Base-by-base conservation (phyloP, 2,329 filamentous ascomycete genomes). In the Mycosphaerella arachidis region DNA sequence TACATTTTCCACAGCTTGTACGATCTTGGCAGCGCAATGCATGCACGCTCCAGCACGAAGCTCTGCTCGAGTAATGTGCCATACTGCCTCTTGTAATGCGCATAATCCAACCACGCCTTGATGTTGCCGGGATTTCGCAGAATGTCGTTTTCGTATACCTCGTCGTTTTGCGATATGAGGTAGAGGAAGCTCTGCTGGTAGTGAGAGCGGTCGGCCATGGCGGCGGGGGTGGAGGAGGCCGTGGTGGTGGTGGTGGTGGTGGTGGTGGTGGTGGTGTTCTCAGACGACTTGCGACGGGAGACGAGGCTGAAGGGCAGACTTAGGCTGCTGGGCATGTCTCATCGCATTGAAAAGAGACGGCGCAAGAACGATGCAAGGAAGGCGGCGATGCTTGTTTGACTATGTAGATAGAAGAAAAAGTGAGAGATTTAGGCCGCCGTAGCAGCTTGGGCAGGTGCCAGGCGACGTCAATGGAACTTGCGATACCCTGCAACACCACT, bases 1-100 rank as follows among this genome's bases (percentile, higher is more conserved):
- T 97, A 99, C 85, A 96, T 86, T 78, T 96, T 97, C 94, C 94
- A 99, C 53, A 99, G 82, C 79, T 99, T 99, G 80, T 96, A 99
- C 30, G 93, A 97, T 67, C 94, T 86, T 53, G 94, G 94, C 50
- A 99, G 83, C 70, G 95, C 89, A 64, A 85, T 82, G 75, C 93
- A 97, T 59, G 94, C 93, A 71, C 94, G 86, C 77, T 97, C 94
- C 79, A 97, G 89, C 40, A 88, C 84, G 72, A 88, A 89, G 55
- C 92, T 90, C 77, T 96, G 93, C 78, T 97, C 93, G 56, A 91
- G 85, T 48, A 90, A 72, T 48, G 84, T 90, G 68, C 92, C 93
- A 82, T 96, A 89, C 68, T 91, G 89, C 68, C 86, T 79, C 78
- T 99, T 99, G 82, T 90, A 92, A 67, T 91, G 87, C 73, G 93